phyloP scores from a whole-genome alignment of 345 rosid species.

The Anacardium occidentale region DNA sequence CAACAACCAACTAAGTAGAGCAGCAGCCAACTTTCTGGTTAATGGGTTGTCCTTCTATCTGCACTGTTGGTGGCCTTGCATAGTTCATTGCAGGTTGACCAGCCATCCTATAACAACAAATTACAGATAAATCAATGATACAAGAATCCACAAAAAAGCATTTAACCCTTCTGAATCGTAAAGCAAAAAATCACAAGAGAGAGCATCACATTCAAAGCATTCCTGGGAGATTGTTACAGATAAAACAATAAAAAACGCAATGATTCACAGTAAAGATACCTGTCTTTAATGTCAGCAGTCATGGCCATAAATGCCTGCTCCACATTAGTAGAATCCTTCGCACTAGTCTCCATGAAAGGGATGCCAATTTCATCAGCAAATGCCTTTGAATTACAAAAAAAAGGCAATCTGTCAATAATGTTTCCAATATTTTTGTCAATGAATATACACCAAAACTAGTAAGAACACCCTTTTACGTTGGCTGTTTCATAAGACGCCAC shows the following conservation, averaged over 20 bases:
- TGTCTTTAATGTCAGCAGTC: conserved; percentile 67
- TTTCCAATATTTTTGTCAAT: neutral
- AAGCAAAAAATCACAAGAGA: neutral
- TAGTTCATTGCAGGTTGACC: conserved; percentile 43
- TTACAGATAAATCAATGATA: neutral
- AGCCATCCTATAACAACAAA: conserved; percentile 40
- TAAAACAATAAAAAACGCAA: neutral
- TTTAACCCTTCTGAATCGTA: neutral
- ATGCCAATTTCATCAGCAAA: conserved; percentile 75
- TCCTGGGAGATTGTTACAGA: neutral
- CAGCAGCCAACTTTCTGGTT: conserved; percentile 52
- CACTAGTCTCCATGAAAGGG: conserved; percentile 83
- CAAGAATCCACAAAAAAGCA: neutral
- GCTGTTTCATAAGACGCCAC: conserved; percentile 78
- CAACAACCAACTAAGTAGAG: conserved; percentile 32
- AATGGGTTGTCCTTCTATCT: conserved; percentile 51
- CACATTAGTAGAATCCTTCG: conserved; percentile 66
- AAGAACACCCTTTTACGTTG: conserved; percentile 37
- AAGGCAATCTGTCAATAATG: neutral
- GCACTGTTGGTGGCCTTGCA: conserved; percentile 44
- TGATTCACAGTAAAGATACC: conserved; percentile 28
- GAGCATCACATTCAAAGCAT: neutral
- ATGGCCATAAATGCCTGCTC: conserved; percentile 85
- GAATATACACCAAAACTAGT: neutral
- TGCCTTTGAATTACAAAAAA: conserved; percentile 40